Evolutionary conservation across 768 basidiomycete genomes (phyloP), one percentile per base, ranked within the genome.

Genomic region (Panus rudis): DNA sequence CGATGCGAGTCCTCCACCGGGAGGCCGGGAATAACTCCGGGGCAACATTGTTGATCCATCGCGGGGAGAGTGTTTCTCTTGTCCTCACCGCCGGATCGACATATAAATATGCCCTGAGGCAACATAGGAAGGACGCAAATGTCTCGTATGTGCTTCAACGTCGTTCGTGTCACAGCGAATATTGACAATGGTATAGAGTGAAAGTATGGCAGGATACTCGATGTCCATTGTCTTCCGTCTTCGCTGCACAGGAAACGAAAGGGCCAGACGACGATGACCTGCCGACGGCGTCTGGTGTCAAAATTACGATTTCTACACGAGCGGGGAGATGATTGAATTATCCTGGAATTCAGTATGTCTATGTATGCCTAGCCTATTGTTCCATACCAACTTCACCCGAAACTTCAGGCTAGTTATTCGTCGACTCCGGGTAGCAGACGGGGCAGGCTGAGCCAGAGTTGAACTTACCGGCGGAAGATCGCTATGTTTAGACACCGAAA

Each of bases 51-150:
- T 53, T 66, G 39, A 57, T 76, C 14, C 67, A 63, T 33, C 53
- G 59, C 13, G 57, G 67, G 37, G 72, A 75, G 37, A 64, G 54
- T 49, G 57, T 73, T 17, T 68, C 71, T 24, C 57, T 76, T 48
- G 69, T 76, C 30, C 63, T 76, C 37, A 66, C 66, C 42, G 72
- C 76, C 20, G 75, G 75, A 28, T 48, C 59, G 33, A 62, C 61
- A 31, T 77, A 78, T 57, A 64, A 64, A 41, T 79, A 77, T 53
- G 63, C 62, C 7, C 52, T 75, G 26, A 64, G 64, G 43, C 69
- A 71, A 49, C 46, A 57, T 39, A 60, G 52, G 10, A 59, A 59
- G 24, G 66, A 67, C 53, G 68, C 62, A 24, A 63, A 64, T 35
- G 59, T 76, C 48, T 68, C 68, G 75, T 76, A 59, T 55, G 74